Conservation (phyloP, 352 stramenopile genomes). For the Phytophthora sp. region DNA sequence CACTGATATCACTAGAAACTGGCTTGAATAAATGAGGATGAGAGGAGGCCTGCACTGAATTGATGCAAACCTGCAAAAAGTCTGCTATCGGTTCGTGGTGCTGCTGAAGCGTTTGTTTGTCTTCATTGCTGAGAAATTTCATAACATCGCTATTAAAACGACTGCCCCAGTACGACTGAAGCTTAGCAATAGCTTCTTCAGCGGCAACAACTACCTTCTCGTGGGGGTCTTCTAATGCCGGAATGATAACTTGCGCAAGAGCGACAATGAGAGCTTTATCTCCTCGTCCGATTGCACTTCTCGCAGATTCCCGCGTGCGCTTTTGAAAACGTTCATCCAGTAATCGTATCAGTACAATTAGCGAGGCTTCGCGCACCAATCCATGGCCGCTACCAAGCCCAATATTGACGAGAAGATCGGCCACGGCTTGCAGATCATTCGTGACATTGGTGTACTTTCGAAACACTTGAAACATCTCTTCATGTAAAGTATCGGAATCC, state of each 20-base stretch:
- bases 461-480: constrained; percentile 72
- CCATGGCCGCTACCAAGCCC: constrained; percentile 51
- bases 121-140: constrained; percentile 68
- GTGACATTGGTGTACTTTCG: constrained; percentile 63
- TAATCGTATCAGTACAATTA: constrained; percentile 53
- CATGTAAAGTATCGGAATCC: constrained; percentile 33
- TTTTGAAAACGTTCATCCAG: constrained; percentile 65
- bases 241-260: constrained; percentile 65
- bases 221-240: constrained; percentile 59
- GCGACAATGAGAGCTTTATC: constrained; percentile 60
- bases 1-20: not conserved
- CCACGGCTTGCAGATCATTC: constrained; percentile 63
- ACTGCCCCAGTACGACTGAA: constrained; percentile 61
- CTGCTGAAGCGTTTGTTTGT: constrained; percentile 56
- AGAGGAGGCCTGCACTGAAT: constrained; percentile 1
- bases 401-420: constrained; percentile 67
- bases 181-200: constrained; percentile 69
- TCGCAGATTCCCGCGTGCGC: constrained; percentile 11
- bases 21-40: no score
- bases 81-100: constrained; percentile 58
- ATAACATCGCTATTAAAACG: constrained; percentile 46
- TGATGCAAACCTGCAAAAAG: constrained; percentile 44
- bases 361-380: constrained; percentile 52
- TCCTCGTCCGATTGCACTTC: constrained; percentile 36
- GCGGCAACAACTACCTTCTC: constrained; percentile 67